Conservation (phyloP, 495 filamentous ascomycete genomes). For the Penicillium turbatum region DNA sequence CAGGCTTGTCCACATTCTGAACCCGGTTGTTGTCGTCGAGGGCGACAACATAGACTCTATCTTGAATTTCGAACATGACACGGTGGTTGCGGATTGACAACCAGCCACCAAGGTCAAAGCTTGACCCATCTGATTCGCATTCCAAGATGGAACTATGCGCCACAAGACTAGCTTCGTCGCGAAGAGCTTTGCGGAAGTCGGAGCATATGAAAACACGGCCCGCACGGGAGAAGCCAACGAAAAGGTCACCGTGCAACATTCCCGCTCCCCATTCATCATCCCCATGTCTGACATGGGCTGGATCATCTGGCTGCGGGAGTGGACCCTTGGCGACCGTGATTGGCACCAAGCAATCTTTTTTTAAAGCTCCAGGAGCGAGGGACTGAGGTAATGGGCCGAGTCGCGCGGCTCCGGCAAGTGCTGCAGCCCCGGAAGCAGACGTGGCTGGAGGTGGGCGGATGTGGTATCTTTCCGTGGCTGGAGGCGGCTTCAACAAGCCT, state of each 20-base stretch:
- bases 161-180: slow-evolving; percentile 16
- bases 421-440: slow-evolving; percentile 13
- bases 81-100: slow-evolving; percentile 38
- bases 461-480: slow-evolving; percentile 30
- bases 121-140: slow-evolving; percentile 34
- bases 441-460: slow-evolving; percentile 22
- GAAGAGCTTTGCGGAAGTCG: slow-evolving; percentile 36
- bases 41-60: slow-evolving; percentile 34
- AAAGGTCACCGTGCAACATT: slow-evolving; percentile 34
- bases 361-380: slow-evolving; percentile 11
- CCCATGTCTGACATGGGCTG: slow-evolving; percentile 26
- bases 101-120: slow-evolving; percentile 40
- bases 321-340: slow-evolving; percentile 26
- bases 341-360: slow-evolving; percentile 23
- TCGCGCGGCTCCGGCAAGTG: slow-evolving; percentile 18
- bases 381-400: slow-evolving; percentile 13
- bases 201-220: slow-evolving; percentile 39
- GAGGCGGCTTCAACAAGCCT: slow-evolving; percentile 29
- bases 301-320: slow-evolving; percentile 23
- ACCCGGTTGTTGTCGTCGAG: slow-evolving; percentile 32
- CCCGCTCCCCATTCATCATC: slow-evolving; percentile 42
- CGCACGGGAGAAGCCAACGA: slow-evolving; percentile 37
- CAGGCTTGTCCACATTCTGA: slow-evolving; percentile 23
- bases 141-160: slow-evolving; percentile 30
- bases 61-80: slow-evolving; percentile 42